Evolutionary conservation across 345 rosid genomes (phyloP).

Genomic region (Acer negundo): DNA sequence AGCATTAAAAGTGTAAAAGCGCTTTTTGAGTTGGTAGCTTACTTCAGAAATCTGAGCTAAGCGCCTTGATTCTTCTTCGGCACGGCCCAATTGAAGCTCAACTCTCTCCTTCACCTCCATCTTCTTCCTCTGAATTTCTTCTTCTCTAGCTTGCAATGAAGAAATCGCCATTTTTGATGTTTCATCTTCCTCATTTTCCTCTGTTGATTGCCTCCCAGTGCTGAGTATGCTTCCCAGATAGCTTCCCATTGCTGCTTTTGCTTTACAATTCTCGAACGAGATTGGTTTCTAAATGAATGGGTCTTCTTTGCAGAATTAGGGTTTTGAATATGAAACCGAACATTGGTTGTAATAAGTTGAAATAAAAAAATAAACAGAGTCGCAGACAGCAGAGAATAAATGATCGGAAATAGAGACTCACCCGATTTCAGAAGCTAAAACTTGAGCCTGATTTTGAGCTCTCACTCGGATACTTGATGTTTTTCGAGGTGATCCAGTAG

Average conservation of each 20-base stretch:
- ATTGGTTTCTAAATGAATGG: not conserved
- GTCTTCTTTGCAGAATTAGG: not conserved
- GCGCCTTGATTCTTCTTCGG: constrained; percentile 77
- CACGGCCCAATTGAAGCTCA: constrained; percentile 62
- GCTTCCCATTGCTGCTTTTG: too few relatives aligned
- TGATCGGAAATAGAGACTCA: not conserved
- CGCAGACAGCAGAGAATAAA: not conserved
- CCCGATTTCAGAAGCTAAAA: not conserved
- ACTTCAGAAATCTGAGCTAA: constrained; percentile 74
- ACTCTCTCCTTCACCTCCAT: constrained; percentile 67
- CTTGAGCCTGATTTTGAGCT: not conserved
- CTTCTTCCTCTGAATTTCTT: constrained; percentile 81
- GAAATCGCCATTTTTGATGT: constrained; percentile 54
- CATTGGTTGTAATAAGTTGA: not conserved
- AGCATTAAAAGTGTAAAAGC: too few relatives aligned
- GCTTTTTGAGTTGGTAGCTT: constrained; percentile 21
- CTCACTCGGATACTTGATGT: not conserved
- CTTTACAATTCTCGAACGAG: not conserved
- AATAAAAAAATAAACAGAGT: not conserved
- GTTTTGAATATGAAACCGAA: constrained; percentile 11
- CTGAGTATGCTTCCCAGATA: constrained; percentile 24
- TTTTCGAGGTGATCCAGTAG: too few relatives aligned
- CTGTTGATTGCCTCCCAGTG: constrained; percentile 47
- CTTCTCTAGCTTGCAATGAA: constrained; percentile 68
- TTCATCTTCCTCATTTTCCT: constrained; percentile 59